Base-by-base conservation (phyloP, 1,284 basidiomycete genomes). In the Cryptococcus wingfieldii region DNA sequence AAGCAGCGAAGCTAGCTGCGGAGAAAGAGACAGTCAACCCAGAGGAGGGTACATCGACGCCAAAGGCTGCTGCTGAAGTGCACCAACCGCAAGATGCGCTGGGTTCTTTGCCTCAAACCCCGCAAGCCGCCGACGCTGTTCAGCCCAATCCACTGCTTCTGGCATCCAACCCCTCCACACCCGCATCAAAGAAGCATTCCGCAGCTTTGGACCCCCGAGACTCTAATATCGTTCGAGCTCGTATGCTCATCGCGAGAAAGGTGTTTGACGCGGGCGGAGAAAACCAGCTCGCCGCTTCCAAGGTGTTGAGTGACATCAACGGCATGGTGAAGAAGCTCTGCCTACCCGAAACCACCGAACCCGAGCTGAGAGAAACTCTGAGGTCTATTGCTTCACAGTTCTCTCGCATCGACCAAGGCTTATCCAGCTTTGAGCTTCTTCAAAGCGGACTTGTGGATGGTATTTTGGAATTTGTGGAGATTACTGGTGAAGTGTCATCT, bases 401-500 rank as follows among this genome's bases (percentile, higher is more conserved):
- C 72, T 80, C 86, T 1, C 86, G 86, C n/a, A 81, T 68, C 46
- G 75, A 76, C 19, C 75, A 79, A 39, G 88, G 91, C 10, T 84
- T 98, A 12, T 97, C 94, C 1, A 96, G 93, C 75, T 98, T 98
- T 65, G 96, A 99, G 78, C 78, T 98, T 42, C 79, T 97, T 53
- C 89, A 96, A 68, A 95, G 91, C 67, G 95, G 94, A 3, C 82
- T 97, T 1, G 87, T 98, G 1, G 92, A 96, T 63, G 86, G 86
- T 3, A 74, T 98, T 43, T 82, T 98, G 53, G 83, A 83, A 47
- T 93, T 92, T 76, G 84, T 90, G 5, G 89, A 88, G 3, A 84
- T 86, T 58, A 78, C 82, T 45, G 82, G 83, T 8, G 77, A 77
- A 46, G 66, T 74, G 18, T 58, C 67, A 3, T 62, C 63, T 2